Conservation (phyloP, 306 rosid species). For the Quercus suber region DNA sequence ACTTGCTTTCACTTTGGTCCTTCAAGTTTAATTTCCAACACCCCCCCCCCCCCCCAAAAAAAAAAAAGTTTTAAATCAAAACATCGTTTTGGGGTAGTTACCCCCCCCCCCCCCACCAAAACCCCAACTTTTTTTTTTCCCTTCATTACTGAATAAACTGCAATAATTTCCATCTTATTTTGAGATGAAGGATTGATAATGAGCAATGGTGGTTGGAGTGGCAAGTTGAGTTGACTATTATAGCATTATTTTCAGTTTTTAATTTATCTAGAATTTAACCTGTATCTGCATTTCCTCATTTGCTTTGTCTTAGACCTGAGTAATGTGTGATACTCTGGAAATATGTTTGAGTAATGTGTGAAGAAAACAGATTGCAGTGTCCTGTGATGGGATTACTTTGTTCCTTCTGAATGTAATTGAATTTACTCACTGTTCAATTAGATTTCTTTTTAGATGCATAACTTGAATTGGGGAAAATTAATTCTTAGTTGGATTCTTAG, state of each 20-base stretch:
- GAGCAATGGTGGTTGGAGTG: background rate
- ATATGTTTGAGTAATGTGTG: background rate
- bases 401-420: background rate
- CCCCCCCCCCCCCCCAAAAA: no score
- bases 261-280: background rate
- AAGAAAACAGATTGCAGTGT: background rate
- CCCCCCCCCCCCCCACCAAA: no score
- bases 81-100: no score
- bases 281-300: background rate
- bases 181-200: background rate
- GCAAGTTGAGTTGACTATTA: background rate
- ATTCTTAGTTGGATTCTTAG: background rate
- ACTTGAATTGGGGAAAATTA: background rate
- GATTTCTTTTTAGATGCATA: background rate
- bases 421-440: background rate
- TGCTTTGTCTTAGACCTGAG: background rate
- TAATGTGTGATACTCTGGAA: background rate
- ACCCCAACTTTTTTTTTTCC: background rate
- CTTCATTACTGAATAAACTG: background rate
- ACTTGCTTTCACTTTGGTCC: no score
- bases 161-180: background rate
- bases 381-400: background rate
- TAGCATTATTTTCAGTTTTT: background rate
- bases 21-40: no score
- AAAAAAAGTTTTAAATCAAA: no score